A percentile compares a stretch with the other conserved stretches of the same genome.
Evolutionary conservation across 2,329 filamentous ascomycete genomes (phyloP).

Genomic region (Rutstroemia sp.): DNA sequence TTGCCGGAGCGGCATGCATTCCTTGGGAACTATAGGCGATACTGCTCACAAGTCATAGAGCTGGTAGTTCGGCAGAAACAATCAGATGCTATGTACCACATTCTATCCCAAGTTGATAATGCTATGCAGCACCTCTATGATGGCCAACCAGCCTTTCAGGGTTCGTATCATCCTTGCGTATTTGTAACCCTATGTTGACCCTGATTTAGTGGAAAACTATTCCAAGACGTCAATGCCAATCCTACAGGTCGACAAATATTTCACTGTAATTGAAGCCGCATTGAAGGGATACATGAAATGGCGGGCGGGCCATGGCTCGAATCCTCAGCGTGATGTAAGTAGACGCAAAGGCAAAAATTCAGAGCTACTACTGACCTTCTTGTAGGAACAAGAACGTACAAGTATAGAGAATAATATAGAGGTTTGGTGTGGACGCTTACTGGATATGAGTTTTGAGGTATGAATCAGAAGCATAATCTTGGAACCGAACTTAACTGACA

Average conservation of each 20-base stretch:
- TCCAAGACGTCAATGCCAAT: slow-evolving; percentile 65
- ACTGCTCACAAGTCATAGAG: slow-evolving; percentile 83
- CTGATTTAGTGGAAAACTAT: slow-evolving; percentile 43
- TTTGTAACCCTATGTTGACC: slow-evolving; percentile 11
- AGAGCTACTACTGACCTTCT: slow-evolving; percentile 10
- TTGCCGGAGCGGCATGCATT: slow-evolving; percentile 91
- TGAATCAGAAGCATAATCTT: background rate
- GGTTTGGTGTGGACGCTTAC: slow-evolving; percentile 64
- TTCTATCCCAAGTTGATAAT: slow-evolving; percentile 70
- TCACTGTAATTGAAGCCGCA: slow-evolving; percentile 80
- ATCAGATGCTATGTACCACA: slow-evolving; percentile 78
- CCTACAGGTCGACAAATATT: slow-evolving; percentile 79
- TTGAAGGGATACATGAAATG: slow-evolving; percentile 86
- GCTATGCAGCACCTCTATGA: slow-evolving; percentile 71
- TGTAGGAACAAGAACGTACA: slow-evolving; percentile 41
- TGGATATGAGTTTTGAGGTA: slow-evolving; percentile 61
- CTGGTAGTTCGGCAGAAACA: slow-evolving; percentile 74
- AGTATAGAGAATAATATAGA: slow-evolving; percentile 58
- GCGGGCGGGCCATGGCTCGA: slow-evolving; percentile 45
- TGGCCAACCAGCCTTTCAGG: slow-evolving; percentile 56
- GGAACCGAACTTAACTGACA: slow-evolving; percentile 13
- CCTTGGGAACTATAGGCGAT: slow-evolving; percentile 88
- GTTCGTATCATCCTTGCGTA: slow-evolving; percentile 36
- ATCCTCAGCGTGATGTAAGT: slow-evolving; percentile 37
- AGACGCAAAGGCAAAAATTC: slow-evolving; percentile 9